Evolutionary conservation across 1,284 basidiomycete species (phyloP).

Genomic region (Apiotrichum veenhuisii): DNA sequence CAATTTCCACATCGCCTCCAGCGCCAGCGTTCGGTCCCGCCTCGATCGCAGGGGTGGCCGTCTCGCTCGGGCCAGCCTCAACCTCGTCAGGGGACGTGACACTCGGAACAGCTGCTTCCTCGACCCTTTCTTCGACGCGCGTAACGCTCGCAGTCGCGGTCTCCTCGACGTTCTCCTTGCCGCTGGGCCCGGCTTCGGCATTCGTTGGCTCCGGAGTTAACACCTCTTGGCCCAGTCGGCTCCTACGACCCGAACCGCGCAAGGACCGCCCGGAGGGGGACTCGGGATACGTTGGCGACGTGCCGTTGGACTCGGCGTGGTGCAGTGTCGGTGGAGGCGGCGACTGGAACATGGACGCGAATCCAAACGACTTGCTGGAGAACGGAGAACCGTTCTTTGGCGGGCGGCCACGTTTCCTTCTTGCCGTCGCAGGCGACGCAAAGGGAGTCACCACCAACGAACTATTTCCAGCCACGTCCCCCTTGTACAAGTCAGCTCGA

Average conservation of each 20-base stretch:
- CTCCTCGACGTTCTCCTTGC: background rate
- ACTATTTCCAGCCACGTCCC: background rate
- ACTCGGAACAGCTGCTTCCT: background rate
- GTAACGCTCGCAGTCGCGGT: background rate
- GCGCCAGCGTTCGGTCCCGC: constrained; percentile 9
- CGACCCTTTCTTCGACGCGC: background rate
- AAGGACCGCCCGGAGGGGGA: constrained; percentile 4
- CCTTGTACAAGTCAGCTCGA: constrained; percentile 1
- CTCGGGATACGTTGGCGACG: background rate
- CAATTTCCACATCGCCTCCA: constrained; percentile 1
- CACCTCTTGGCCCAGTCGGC: constrained; percentile 19
- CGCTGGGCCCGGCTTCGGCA: background rate
- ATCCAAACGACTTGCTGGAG: constrained; percentile 3
- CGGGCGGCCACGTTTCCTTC: constrained; percentile 31
- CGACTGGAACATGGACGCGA: background rate
- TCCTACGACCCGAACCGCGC: constrained; percentile 2
- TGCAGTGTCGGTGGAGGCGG: background rate
- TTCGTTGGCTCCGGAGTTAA: background rate
- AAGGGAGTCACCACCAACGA: constrained; percentile 21
- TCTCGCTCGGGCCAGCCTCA: background rate
- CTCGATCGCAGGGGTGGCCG: background rate
- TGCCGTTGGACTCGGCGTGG: background rate
- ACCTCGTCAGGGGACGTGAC: background rate
- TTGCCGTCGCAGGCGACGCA: constrained; percentile 38
- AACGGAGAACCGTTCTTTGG: constrained; percentile 21